These are phyloP conservation scores for Aspergillus quadrilineatus DNA, from an alignment of 2,329 filamentous ascomycete species.

Conservation along the genomic window DNA sequence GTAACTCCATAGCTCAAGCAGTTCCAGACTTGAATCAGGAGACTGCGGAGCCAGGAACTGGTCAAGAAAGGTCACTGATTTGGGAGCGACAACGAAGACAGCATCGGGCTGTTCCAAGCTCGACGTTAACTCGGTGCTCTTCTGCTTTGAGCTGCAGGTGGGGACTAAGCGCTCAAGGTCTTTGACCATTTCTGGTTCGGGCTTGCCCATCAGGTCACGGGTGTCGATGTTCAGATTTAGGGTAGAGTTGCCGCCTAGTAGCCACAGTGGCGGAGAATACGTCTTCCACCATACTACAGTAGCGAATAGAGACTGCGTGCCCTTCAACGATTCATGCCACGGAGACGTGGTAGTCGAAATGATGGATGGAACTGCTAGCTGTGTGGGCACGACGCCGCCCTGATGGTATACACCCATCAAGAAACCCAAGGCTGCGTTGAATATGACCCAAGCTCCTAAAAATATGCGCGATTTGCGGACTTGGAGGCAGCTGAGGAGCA, in stretches of 20 bases:
- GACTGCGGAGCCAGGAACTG: constrained; percentile 27
- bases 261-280: constrained; percentile 53
- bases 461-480: constrained; percentile 44
- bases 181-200: constrained; percentile 41
- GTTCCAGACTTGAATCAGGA: constrained; percentile 25
- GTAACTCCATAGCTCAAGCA: constrained; percentile 46
- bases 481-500: constrained; percentile 51
- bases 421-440: constrained; percentile 50
- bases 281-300: constrained; percentile 57
- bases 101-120: constrained; percentile 19
- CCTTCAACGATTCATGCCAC: constrained; percentile 5
- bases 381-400: constrained; percentile 52
- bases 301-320: constrained; percentile 22
- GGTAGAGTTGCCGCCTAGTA: constrained; percentile 43
- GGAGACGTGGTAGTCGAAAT: constrained; percentile 28
- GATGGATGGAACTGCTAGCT: constrained; percentile 46
- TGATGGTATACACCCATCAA: constrained; percentile 57
- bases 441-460: constrained; percentile 47
- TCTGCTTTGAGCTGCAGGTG: constrained; percentile 26
- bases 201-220: constrained; percentile 51
- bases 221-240: constrained; percentile 42
- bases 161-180: constrained; percentile 38
- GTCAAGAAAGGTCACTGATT: constrained; percentile 46
- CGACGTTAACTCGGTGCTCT: constrained; percentile 8
- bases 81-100: constrained; percentile 47